Evolutionary conservation across 148 eudicot genomes (phyloP), one percentile per base, ranked within the genome.

Genomic region (Fagopyrum esculentum): DNA sequence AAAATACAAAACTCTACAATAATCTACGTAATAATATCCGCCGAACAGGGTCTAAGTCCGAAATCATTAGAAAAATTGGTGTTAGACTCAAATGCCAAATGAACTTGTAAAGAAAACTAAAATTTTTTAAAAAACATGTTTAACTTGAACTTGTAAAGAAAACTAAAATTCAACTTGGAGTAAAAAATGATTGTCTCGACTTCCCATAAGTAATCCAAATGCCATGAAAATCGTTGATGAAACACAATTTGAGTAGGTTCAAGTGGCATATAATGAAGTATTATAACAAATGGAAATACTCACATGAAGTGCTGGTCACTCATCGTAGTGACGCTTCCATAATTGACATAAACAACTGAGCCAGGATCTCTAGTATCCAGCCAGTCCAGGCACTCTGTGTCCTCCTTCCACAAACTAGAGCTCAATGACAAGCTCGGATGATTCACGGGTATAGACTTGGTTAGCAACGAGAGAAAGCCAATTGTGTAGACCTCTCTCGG

Each of bases 321-420:
- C 71, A 82, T 61, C 5, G 63, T 40, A 11, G 80, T 61, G 40
- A 79, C 17, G 40, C 80, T 79, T 0, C 80, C 85, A 43, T 29
- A 77, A 43, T 80, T 82, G 12, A 82, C 82, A 73, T 82, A 82
- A 17, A 82, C 59, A 10, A 83, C 82, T 3, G 85, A 79, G 45
- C 30, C 69, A 16, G 73, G 76, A 51, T 54, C 60, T 54, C 72
- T 60, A 61, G 60, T 51, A 54, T 71, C 73, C 45, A 76, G 29
- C 82, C 82, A 80, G 46, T 71, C 73, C 45, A 76, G 29, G 79
- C 82, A 80, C 51, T 51, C 9, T 11, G 71, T 45, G 6, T 76
- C 79, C 13, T 76, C 82, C 73, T 40, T 80, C 82, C 82, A 80
- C 15, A 80, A 56, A 6, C 77, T 76, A 26, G 78, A 70, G 46